Percentiles rank a stretch among this genome's conserved stretches.
These are phyloP conservation scores for Ophiobolus disseminans DNA, from an alignment of 2,329 filamentous ascomycete genomes.

Conservation along the genomic window DNA sequence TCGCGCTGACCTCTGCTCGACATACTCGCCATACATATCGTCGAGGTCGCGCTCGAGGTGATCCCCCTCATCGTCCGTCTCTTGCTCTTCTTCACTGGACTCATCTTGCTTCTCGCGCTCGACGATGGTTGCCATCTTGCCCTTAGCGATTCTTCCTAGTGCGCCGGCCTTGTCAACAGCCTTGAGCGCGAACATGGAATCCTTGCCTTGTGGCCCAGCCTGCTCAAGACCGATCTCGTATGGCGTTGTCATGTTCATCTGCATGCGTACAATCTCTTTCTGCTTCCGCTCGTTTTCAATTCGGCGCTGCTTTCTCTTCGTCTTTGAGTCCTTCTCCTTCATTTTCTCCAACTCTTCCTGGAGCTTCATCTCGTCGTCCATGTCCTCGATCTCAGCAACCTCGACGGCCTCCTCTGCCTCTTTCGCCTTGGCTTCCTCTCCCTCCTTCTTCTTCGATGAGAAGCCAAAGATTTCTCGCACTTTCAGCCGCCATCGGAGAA, in stretches of 20 bases:
- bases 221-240: slow-evolving; percentile 96
- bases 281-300: slow-evolving; percentile 94
- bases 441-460: slow-evolving; percentile 72
- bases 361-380: slow-evolving; percentile 93
- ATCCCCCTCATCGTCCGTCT: slow-evolving; percentile 81
- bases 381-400: slow-evolving; percentile 80
- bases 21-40: slow-evolving; percentile 83
- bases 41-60: slow-evolving; percentile 85
- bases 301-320: slow-evolving; percentile 82
- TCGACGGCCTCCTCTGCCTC: slow-evolving; percentile 62
- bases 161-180: slow-evolving; percentile 77
- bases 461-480: slow-evolving; percentile 92
- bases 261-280: slow-evolving; percentile 93
- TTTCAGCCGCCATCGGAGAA: slow-evolving; percentile 88
- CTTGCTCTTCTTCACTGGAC: slow-evolving; percentile 56
- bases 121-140: slow-evolving; percentile 76
- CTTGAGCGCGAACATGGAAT: slow-evolving; percentile 86
- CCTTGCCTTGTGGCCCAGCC: slow-evolving; percentile 76
- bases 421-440: slow-evolving; percentile 55
- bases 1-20: slow-evolving; percentile 75
- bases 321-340: slow-evolving; percentile 77
- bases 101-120: slow-evolving; percentile 59
- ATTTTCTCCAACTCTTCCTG: slow-evolving; percentile 86
- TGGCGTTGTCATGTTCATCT: slow-evolving; percentile 94
- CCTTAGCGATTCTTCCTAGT: slow-evolving; percentile 72